phyloP scores from a whole-genome alignment of 768 basidiomycete genomes.

The Mycena polygramma region DNA sequence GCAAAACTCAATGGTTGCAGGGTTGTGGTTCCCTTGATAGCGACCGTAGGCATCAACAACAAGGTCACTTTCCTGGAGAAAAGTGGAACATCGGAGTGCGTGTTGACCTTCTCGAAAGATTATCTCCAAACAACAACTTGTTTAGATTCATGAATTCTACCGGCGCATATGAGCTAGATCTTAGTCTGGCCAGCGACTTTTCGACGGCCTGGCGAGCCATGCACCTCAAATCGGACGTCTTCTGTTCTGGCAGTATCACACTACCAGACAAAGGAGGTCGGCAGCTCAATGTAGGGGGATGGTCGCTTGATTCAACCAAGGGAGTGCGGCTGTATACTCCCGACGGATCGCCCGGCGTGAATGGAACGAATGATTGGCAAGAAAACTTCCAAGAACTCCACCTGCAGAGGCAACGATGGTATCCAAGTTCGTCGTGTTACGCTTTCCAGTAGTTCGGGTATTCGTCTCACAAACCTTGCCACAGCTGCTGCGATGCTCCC shows the following conservation, averaged over 20 bases:
- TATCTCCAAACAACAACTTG: not conserved
- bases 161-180: constrained; percentile 84
- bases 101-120: not conserved
- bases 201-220: constrained; percentile 78
- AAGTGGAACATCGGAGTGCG: constrained; percentile 69
- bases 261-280: constrained; percentile 82
- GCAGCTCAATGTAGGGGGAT: constrained; percentile 75
- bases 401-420: constrained; percentile 60
- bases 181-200: constrained; percentile 65
- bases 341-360: constrained; percentile 74
- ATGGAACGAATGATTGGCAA: constrained; percentile 85
- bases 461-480: not conserved
- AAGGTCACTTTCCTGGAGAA: constrained; percentile 88
- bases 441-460: too few species aligned
- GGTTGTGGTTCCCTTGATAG: constrained; percentile 78
- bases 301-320: constrained; percentile 81
- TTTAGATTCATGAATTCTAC: constrained; percentile 74
- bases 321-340: constrained; percentile 83
- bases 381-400: constrained; percentile 70
- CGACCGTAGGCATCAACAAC: constrained; percentile 84
- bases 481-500: constrained; percentile 75
- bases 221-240: constrained; percentile 84
- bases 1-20: constrained; percentile 47
- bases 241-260: constrained; percentile 81
- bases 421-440: too few species aligned